Percentiles rank a stretch among this genome's conserved stretches.
Evolutionary conservation across 179 eudicot genomes (phyloP).

Genomic region (Beta macrorhiza): DNA sequence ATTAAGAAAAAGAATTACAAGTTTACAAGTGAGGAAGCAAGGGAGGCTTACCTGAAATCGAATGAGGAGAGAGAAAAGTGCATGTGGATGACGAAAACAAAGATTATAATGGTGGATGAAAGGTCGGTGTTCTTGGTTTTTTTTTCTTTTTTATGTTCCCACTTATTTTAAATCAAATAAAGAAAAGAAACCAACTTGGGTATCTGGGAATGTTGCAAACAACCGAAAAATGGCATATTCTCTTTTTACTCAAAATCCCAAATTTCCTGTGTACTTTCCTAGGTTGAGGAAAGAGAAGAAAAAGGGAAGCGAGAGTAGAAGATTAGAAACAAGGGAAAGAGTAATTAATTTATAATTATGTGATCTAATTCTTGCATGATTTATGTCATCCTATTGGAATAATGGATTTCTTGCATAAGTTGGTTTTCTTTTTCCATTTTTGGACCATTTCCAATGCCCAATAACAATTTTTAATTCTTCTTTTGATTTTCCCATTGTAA

Average conservation of each 20-base stretch:
- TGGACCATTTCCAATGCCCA: too few relatives aligned
- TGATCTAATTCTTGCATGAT: neutral
- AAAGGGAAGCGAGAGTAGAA: neutral
- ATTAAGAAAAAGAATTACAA: neutral
- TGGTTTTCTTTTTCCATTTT: too few relatives aligned
- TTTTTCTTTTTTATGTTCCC: neutral
- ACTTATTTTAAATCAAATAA: neutral
- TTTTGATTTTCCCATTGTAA: too few relatives aligned
- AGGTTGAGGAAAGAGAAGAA: too few relatives aligned
- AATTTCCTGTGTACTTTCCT: neutral
- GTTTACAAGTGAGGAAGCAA: neutral
- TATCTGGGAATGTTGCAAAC: slow-evolving; percentile 4
- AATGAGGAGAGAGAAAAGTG: neutral
- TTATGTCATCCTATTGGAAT: neutral
- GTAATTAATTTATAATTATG: neutral
- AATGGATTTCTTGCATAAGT: too few relatives aligned
- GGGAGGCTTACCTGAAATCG: neutral
- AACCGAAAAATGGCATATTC: slow-evolving; percentile 3
- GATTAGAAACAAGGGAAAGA: neutral
- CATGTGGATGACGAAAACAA: neutral
- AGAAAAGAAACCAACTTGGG: slow-evolving; percentile 3
- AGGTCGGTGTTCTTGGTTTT: neutral
- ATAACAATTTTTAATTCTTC: too few relatives aligned
- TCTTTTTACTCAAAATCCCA: slow-evolving; percentile 8
- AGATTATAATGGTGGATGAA: neutral